Percentiles rank a stretch among this genome's conserved stretches.
Conservation (phyloP, 2,329 filamentous ascomycete species). For the Aspergillus sp. region DNA sequence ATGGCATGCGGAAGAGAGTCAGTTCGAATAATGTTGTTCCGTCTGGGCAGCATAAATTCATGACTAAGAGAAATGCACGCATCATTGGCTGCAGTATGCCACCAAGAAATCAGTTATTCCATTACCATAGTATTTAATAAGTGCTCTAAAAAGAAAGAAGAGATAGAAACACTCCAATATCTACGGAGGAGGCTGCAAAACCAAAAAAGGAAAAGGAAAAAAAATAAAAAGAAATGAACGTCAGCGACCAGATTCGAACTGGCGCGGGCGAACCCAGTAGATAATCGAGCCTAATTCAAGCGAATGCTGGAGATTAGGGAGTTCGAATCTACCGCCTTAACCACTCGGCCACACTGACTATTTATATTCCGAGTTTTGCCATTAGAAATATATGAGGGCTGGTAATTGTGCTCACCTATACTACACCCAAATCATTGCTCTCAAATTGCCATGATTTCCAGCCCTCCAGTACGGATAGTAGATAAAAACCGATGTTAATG, state of each 20-base stretch:
- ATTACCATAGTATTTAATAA: too few species aligned
- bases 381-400: background rate
- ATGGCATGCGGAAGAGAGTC: background rate
- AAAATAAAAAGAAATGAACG: background rate
- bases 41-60: background rate
- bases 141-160: background rate
- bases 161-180: background rate
- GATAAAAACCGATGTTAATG: too few species aligned
- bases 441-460: too few species aligned
- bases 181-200: background rate
- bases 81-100: background rate
- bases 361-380: background rate
- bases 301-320: background rate
- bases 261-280: conserved; percentile 5
- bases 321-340: conserved; percentile 6
- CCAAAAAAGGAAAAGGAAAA: background rate
- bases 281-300: background rate
- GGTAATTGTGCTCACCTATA: background rate
- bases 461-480: too few species aligned
- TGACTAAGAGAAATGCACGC: background rate
- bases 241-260: conserved; percentile 6
- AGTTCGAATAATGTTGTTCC: background rate
- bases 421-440: background rate
- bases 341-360: conserved; percentile 5
- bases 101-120: too few species aligned